These are phyloP conservation scores for Colletotrichum zoysiae DNA, from an alignment of 2,329 filamentous ascomycete genomes.

Conservation along the genomic window DNA sequence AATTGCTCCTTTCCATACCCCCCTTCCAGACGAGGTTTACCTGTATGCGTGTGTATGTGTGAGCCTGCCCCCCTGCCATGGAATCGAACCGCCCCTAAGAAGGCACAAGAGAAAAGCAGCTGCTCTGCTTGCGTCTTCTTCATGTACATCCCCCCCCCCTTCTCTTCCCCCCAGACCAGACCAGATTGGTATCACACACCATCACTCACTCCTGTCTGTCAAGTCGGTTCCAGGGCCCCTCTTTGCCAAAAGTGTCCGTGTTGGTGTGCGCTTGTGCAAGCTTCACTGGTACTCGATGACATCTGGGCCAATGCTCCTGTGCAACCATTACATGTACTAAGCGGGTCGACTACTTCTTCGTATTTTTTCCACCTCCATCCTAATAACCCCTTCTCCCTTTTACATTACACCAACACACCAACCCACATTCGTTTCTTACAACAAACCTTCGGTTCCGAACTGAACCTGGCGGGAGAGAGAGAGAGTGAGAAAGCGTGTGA, in stretches of 20 bases:
- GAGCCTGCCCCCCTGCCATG: not conserved
- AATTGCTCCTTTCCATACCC: conserved; percentile 19
- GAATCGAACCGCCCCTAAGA: conserved; percentile 10
- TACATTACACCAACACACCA: conserved; percentile 6
- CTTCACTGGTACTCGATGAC: conserved; percentile 35
- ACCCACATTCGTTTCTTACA: conserved; percentile 35
- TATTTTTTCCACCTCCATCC: conserved; percentile 7
- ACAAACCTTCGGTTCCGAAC: conserved; percentile 8
- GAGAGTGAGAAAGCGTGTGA: not conserved
- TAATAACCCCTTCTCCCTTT: conserved; percentile 18
- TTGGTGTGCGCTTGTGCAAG: conserved; percentile 31
- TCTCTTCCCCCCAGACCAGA: conserved; percentile 1
- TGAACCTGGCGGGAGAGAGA: conserved; percentile 19
- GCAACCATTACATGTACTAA: conserved; percentile 19
- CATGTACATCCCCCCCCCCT: conserved; percentile 12
- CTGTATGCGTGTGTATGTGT: not conserved
- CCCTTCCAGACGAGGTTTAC: conserved; percentile 1
- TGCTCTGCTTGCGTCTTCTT: conserved; percentile 17
- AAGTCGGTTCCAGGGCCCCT: conserved; percentile 23
- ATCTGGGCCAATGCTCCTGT: conserved; percentile 30
- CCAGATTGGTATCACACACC: conserved; percentile 2
- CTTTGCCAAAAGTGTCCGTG: conserved; percentile 10
- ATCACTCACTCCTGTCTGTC: conserved; percentile 14
- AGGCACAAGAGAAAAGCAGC: conserved; percentile 20
- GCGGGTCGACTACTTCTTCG: conserved; percentile 25